Evolutionary conservation across 2,329 filamentous ascomycete species (phyloP), one percentile per base, ranked within the genome.

Genomic region (Coniochaeta sp.): DNA sequence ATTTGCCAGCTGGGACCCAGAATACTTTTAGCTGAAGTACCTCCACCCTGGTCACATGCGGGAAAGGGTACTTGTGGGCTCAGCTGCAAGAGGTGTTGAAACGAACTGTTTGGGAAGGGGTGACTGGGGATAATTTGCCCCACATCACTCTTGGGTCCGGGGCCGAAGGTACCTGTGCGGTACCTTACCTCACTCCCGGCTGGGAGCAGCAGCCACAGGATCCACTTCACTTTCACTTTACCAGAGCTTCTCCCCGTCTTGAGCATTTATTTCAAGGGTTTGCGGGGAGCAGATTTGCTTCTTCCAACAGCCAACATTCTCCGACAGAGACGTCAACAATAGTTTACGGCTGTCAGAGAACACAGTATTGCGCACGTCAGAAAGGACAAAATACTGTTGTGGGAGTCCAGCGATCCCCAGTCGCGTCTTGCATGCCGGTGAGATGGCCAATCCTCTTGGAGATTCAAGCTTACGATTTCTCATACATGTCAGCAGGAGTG

Each of bases 61-160:
- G 18, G 20, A 42, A 38, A 38, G 38, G n/a, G 6, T 22, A 42
- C 38, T 4, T 13, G 20, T n/a, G 10, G 12, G n/a, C 20, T n/a
- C 12, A 42, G 22, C 38, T 24, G 38, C 10, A 22, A 26, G 20
- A 24, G 10, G 38, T 42, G 38, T 42, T 42, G 38, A 42, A 42
- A 42, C 38, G 38, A 42, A 42, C 38, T 42, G 38, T 42, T 42
- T 38, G 33, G 38, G 38, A 42, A 42, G 38, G 38, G 38, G 38
- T 42, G 38, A 42, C 18, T 12, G 4, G 38, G 38, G 38, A 22
- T 3, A 13, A n/a, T 20, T 38, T 16, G 38, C 22, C 20, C 38
- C 38, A 42, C 38, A 14, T 26, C 18, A 8, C 10, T 42, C 20
- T 8, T 26, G 5, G n/a, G 3, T 26, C 20, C 18, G 18, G 38